Evolutionary conservation across 2,329 filamentous ascomycete genomes (phyloP).

Genomic region (Cadophora sp.): DNA sequence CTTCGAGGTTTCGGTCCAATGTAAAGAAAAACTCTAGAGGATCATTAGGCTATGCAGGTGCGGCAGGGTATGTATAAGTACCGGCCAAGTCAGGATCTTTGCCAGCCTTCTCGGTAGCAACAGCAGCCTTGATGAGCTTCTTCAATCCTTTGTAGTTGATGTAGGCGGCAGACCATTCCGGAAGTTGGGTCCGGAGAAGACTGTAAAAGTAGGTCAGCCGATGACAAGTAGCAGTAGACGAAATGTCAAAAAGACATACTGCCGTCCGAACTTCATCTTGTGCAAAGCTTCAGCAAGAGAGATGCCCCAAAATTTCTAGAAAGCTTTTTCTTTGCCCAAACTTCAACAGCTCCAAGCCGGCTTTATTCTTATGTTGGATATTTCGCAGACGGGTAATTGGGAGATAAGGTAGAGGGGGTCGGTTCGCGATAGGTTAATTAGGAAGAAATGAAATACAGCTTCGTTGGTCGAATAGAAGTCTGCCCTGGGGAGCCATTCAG

Average conservation of each 20-base stretch:
- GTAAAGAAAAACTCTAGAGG: slow-evolving; percentile 87
- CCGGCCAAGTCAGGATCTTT: slow-evolving; percentile 88
- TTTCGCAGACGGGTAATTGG: slow-evolving; percentile 11
- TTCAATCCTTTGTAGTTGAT: slow-evolving; percentile 94
- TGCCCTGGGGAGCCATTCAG: slow-evolving; percentile 41
- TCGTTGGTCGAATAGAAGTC: slow-evolving; percentile 38
- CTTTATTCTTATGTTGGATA: neutral
- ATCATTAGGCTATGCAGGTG: slow-evolving; percentile 33
- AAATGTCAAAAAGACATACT: slow-evolving; percentile 50
- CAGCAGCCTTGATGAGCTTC: slow-evolving; percentile 86
- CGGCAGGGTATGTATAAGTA: slow-evolving; percentile 51
- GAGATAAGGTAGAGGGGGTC: slow-evolving; percentile 10
- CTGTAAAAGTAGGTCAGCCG: slow-evolving; percentile 46
- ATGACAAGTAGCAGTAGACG: neutral
- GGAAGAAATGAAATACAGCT: slow-evolving; percentile 38
- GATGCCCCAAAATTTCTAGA: slow-evolving; percentile 13
- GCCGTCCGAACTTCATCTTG: slow-evolving; percentile 69
- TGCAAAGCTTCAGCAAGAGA: slow-evolving; percentile 24
- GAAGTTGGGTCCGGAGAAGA: slow-evolving; percentile 82
- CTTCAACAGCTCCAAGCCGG: neutral
- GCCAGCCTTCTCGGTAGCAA: slow-evolving; percentile 68
- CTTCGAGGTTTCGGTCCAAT: slow-evolving; percentile 95
- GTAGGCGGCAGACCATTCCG: slow-evolving; percentile 84
- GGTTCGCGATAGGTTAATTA: slow-evolving; percentile 28
- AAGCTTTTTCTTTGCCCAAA: neutral